Conservation (phyloP, 176 grass and related monocot species). For the Paspalum notatum region DNA sequence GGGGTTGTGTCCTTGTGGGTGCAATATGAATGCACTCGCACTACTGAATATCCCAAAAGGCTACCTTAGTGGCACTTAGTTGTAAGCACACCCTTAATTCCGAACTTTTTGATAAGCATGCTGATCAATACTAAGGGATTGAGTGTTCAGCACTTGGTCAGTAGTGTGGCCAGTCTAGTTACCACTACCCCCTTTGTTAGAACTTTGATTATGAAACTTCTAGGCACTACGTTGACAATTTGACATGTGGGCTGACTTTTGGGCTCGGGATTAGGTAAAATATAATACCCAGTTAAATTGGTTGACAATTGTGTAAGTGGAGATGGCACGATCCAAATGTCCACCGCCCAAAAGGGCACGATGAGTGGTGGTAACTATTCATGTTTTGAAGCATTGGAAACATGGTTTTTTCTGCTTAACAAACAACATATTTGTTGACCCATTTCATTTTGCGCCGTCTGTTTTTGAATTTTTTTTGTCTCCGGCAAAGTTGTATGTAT, state of each 20-base stretch:
- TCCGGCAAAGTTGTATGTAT: background rate
- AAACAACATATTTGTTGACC: background rate
- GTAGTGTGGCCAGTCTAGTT: constrained; percentile 26
- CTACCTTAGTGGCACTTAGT: constrained; percentile 11
- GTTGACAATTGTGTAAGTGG: constrained; percentile 42
- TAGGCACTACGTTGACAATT: constrained; percentile 16
- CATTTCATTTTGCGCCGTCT: background rate
- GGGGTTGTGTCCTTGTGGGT: background rate
- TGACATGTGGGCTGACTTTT: constrained; percentile 18
- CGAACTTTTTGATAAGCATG: constrained; percentile 21
- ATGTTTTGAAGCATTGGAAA: constrained; percentile 17
- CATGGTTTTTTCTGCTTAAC: background rate
- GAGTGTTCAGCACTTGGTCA: constrained; percentile 19
- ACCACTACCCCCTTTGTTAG: constrained; percentile 12
- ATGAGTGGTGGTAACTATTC: constrained; percentile 30
- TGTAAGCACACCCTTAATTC: background rate
- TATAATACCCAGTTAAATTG: constrained; percentile 17
- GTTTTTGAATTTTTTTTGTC: background rate
- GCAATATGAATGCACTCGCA: background rate
- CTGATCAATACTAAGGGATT: constrained; percentile 13
- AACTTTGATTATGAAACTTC: constrained; percentile 19
- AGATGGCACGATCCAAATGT: constrained; percentile 37
- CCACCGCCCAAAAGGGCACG: constrained; percentile 30
- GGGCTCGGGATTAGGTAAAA: constrained; percentile 11
- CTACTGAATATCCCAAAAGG: constrained; percentile 27